phyloP scores from a whole-genome alignment of 1,284 basidiomycete species.

The Ceratobasidium sp. region DNA sequence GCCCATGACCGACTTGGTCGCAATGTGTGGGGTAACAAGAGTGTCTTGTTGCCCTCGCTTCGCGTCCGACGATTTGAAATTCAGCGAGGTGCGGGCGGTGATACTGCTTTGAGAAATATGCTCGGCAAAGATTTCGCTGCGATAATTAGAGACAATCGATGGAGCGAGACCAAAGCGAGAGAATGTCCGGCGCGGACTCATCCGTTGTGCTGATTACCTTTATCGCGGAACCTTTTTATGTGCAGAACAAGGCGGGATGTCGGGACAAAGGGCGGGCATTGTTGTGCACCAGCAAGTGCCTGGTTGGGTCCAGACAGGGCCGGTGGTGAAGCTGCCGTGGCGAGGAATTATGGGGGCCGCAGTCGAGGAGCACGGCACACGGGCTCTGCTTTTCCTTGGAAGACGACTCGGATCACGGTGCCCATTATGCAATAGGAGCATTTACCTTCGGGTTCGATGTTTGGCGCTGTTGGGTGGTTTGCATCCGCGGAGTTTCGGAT shows the following conservation, averaged over 20 bases:
- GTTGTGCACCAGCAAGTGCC: background rate
- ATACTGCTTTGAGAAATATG: background rate
- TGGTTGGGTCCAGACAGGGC: conserved; percentile 1
- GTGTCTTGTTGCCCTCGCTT: background rate
- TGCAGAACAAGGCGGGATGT: background rate
- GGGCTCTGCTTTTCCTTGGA: conserved; percentile 18
- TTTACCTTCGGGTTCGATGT: conserved; percentile 5
- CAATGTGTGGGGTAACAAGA: background rate
- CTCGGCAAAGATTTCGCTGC: conserved; percentile 1
- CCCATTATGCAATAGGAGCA: conserved; percentile 19
- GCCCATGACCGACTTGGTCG: background rate
- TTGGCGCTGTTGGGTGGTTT: background rate
- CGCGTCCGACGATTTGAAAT: conserved; percentile 12
- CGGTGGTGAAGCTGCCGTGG: too few species aligned
- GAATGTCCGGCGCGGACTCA: too few species aligned
- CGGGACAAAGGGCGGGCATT: conserved; percentile 1
- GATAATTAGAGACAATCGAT: conserved; percentile 21
- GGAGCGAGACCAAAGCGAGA: too few species aligned
- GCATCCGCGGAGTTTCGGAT: conserved; percentile 23
- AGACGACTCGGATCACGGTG: conserved; percentile 10
- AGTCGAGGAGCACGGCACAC: conserved; percentile 23
- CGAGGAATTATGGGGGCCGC: conserved; percentile 7
- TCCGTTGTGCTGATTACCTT: background rate
- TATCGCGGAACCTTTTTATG: conserved; percentile 13
- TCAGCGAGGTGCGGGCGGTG: background rate